Evolutionary conservation across 2,329 filamentous ascomycete genomes (phyloP).

Genomic region (Diaporthe batatas): DNA sequence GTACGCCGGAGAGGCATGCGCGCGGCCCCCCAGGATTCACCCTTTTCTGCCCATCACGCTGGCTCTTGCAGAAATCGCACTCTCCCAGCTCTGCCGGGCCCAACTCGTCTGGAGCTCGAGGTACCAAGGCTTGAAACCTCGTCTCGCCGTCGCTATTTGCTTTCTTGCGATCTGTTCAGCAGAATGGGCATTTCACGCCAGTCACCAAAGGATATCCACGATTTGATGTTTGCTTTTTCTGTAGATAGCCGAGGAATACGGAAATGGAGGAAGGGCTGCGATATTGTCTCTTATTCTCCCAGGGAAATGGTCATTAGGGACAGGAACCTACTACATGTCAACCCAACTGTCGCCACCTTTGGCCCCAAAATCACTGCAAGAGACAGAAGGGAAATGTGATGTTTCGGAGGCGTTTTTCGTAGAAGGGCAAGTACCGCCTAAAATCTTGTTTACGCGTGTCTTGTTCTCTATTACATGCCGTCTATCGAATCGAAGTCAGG

Average conservation of each 20-base stretch:
- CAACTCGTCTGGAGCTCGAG: constrained; percentile 43
- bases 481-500: not conserved
- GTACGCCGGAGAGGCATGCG: constrained; percentile 4
- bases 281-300: constrained; percentile 26
- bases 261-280: constrained; percentile 36
- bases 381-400: constrained; percentile 5
- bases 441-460: not conserved
- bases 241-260: constrained; percentile 45
- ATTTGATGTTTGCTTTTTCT: constrained; percentile 45
- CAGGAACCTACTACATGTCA: constrained; percentile 31
- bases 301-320: constrained; percentile 21
- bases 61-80: constrained; percentile 9
- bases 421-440: constrained; percentile 6
- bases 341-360: not conserved
- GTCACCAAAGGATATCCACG: constrained; percentile 48
- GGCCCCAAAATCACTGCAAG: not conserved
- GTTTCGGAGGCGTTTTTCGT: constrained; percentile 16
- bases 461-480: constrained; percentile 2
- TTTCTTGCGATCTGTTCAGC: constrained; percentile 39
- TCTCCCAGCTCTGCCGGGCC: constrained; percentile 13
- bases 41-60: not conserved
- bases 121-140: constrained; percentile 48
- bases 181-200: constrained; percentile 42
- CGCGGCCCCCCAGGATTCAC: constrained; percentile 13
- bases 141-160: constrained; percentile 45